Evolutionary conservation across 192 early-diverging fungal genomes (phyloP).

Genomic region (Backusella psychrophila): DNA sequence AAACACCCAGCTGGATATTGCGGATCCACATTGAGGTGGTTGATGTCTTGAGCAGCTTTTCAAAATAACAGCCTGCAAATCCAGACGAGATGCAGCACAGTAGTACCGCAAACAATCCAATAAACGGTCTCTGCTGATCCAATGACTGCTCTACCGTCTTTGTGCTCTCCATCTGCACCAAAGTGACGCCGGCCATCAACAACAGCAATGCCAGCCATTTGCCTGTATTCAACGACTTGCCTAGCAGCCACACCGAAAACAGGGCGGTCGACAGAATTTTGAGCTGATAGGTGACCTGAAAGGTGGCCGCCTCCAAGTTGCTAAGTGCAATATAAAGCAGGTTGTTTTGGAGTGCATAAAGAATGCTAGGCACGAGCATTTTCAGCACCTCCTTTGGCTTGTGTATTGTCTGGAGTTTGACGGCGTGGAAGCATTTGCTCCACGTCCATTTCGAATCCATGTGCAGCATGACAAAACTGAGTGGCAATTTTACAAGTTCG

Average conservation of each 20-base stretch:
- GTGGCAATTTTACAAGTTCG: conserved; percentile 81
- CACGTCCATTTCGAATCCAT: background rate
- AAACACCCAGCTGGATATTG: conserved; percentile 75
- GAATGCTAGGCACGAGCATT: conserved; percentile 72
- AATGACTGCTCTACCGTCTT: background rate
- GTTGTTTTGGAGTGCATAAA: conserved; percentile 87
- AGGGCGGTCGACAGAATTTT: conserved; percentile 88
- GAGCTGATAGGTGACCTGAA: conserved; percentile 89
- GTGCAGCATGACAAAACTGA: conserved; percentile 43
- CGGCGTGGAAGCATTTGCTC: conserved; percentile 8
- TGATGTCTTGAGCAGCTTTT: conserved; percentile 82
- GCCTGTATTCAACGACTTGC: conserved; percentile 47
- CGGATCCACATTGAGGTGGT: conserved; percentile 77
- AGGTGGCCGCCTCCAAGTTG: conserved; percentile 83
- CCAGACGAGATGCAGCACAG: conserved; percentile 79
- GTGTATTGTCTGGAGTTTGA: conserved; percentile 47
- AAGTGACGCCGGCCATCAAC: conserved; percentile 74
- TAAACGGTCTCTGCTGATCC: conserved; percentile 44
- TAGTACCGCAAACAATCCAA: conserved; percentile 70
- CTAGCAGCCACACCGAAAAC: conserved; percentile 77
- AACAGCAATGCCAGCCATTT: conserved; percentile 78
- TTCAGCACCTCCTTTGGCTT: conserved; percentile 67
- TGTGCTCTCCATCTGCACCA: conserved; percentile 70
- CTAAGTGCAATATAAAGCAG: conserved; percentile 77
- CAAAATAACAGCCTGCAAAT: conserved; percentile 88